phyloP scores from a whole-genome alignment of 345 rosid species.

The Turritis glabra region DNA sequence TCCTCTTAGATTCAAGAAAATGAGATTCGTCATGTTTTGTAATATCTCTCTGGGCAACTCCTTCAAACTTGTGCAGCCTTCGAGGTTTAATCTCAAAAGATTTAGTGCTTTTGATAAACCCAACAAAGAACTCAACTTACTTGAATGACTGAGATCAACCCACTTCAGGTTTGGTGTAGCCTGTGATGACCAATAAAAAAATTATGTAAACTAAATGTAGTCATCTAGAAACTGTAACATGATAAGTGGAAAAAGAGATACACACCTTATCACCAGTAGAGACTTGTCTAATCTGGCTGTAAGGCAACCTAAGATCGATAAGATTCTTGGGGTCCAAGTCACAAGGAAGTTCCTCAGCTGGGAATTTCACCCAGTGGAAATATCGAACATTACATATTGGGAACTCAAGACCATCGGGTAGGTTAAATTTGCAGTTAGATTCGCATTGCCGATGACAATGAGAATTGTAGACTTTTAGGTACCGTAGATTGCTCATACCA shows the following conservation, averaged over 20 bases:
- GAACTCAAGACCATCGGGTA: not conserved
- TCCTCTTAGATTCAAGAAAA: conserved; percentile 20
- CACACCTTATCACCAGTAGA: too few relatives aligned
- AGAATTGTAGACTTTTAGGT: too few relatives aligned
- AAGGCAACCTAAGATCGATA: conserved; percentile 23
- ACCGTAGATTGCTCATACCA: too few relatives aligned
- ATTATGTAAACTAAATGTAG: too few relatives aligned
- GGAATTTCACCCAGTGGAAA: conserved; percentile 24
- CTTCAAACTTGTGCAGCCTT: conserved; percentile 26
- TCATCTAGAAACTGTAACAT: too few relatives aligned
- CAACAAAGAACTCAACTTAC: not conserved
- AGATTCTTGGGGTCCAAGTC: conserved; percentile 1
- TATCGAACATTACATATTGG: not conserved
- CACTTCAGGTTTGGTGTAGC: conserved; percentile 24
- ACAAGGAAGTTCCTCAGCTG: conserved; percentile 21
- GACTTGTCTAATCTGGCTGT: conserved; percentile 2
- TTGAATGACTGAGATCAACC: conserved; percentile 21
- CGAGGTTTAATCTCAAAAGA: conserved; percentile 26
- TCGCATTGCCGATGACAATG: not conserved
- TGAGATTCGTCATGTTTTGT: conserved; percentile 1
- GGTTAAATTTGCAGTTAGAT: not conserved
- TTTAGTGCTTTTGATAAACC: conserved; percentile 20
- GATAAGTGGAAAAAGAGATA: too few relatives aligned
- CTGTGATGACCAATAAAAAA: conserved; percentile 17
- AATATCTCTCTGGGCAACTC: conserved; percentile 7